Percentiles rank a stretch among this genome's conserved stretches.
phyloP scores from a whole-genome alignment of 202 grass and related monocot genomes.

The Carex sylvatica region DNA sequence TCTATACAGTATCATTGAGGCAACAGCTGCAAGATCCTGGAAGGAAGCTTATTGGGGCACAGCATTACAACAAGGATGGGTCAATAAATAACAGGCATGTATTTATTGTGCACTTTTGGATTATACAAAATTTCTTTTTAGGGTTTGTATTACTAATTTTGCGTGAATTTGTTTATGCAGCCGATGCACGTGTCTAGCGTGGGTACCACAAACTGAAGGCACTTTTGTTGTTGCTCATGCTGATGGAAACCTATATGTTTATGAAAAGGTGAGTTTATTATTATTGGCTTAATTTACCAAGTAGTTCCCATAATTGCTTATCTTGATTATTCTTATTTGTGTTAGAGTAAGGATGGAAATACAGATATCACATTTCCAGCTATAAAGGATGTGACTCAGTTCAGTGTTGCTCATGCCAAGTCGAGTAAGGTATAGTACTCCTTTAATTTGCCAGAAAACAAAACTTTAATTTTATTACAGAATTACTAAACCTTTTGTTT shows the following conservation, averaged over 20 bases:
- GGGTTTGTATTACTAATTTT: conserved; percentile 25
- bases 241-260: conserved; percentile 86
- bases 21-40: conserved; percentile 93
- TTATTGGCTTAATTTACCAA: conserved; percentile 5
- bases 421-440: conserved; percentile 67
- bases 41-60: conserved; percentile 65
- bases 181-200: conserved; percentile 75
- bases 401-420: conserved; percentile 88
- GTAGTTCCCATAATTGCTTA: not conserved
- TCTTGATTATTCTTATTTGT: conserved; percentile 31
- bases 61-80: conserved; percentile 90
- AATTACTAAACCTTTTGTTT: conserved; percentile 7
- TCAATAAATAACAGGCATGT: conserved; percentile 70
- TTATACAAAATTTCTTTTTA: conserved; percentile 19
- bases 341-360: conserved; percentile 87
- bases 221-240: conserved; percentile 93
- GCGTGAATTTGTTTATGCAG: conserved; percentile 43
- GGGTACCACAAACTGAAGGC: conserved; percentile 72
- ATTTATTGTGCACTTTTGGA: conserved; percentile 30
- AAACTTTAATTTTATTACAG: conserved; percentile 34
- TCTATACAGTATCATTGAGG: conserved; percentile 91
- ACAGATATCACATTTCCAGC: conserved; percentile 85
- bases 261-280: conserved; percentile 74
- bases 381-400: conserved; percentile 74
- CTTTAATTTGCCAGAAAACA: conserved; percentile 14